These are phyloP conservation scores for Corymbia maculata DNA, from an alignment of 345 rosid species.

Conservation along the genomic window DNA sequence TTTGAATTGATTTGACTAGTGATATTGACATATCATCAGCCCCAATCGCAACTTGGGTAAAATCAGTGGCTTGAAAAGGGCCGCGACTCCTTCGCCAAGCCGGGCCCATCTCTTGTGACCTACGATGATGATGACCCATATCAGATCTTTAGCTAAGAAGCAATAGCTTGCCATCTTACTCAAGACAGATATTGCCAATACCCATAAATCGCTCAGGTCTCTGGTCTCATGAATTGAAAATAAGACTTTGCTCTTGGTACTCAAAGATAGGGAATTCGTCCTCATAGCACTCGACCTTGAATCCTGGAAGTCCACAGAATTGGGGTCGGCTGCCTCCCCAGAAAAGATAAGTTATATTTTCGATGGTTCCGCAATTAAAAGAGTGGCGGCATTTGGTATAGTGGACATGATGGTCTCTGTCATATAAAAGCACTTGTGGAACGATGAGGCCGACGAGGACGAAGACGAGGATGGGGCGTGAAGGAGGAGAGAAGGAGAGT, in stretches of 20 bases:
- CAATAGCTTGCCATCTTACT: too few relatives aligned
- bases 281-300: not conserved
- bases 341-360: too few relatives aligned
- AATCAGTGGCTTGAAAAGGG: not conserved
- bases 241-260: not conserved
- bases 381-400: fast-evolving
- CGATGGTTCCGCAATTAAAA: fast-evolving
- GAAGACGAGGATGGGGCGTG: too few relatives aligned
- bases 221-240: fast-evolving
- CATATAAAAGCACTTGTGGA: too few relatives aligned
- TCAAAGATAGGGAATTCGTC: not conserved
- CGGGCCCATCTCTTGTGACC: not conserved
- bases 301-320: not conserved
- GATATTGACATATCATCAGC: not conserved
- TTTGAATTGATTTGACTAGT: not conserved
- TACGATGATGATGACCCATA: fast-evolving
- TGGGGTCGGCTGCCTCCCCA: too few relatives aligned
- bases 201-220: fast-evolving
- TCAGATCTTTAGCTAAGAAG: too few relatives aligned
- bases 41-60: not conserved
- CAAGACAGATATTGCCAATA: fast-evolving
- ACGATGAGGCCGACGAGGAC: fast-evolving
- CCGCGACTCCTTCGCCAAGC: not conserved
- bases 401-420: too few relatives aligned
- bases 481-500: too few relatives aligned